These are phyloP conservation scores for Quercus berberidifolia DNA, from an alignment of 306 rosid species.

Conservation along the genomic window DNA sequence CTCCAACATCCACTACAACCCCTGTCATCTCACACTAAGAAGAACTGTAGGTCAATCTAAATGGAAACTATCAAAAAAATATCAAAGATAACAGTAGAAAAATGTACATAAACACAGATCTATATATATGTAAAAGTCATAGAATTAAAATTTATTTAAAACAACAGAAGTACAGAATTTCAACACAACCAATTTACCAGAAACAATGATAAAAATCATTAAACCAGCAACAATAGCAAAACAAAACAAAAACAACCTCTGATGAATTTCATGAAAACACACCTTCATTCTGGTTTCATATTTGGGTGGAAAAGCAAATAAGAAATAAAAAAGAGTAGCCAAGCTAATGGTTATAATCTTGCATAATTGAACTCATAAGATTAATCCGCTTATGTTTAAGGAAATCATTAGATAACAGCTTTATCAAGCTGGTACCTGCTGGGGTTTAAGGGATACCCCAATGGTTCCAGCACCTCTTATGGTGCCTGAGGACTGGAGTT, in stretches of 20 bases:
- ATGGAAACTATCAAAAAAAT: neutral
- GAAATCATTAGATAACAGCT: neutral
- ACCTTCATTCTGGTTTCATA: neutral
- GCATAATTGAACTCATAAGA: neutral
- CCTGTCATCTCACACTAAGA: slow-evolving; percentile 99
- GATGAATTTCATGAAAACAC: neutral
- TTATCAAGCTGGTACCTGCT: neutral
- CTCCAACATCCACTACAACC: slow-evolving; percentile 97
- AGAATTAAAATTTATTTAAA: neutral
- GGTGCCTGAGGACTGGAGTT: too few relatives aligned
- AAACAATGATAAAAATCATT: neutral
- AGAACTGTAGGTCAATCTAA: slow-evolving; percentile 49
- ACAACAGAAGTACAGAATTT: neutral
- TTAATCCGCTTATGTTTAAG: neutral
- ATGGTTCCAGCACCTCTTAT: too few relatives aligned
- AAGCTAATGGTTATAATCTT: neutral
- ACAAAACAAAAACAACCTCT: neutral
- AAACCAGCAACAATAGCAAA: neutral
- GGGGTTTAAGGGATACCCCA: too few relatives aligned
- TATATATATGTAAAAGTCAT: neutral
- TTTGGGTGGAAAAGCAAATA: neutral
- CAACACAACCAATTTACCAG: neutral
- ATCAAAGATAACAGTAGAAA: neutral
- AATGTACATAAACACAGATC: neutral
- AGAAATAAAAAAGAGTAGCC: neutral